These are phyloP conservation scores for Rugonectria rugulosa DNA, from an alignment of 2,329 filamentous ascomycete genomes.

Conservation along the genomic window DNA sequence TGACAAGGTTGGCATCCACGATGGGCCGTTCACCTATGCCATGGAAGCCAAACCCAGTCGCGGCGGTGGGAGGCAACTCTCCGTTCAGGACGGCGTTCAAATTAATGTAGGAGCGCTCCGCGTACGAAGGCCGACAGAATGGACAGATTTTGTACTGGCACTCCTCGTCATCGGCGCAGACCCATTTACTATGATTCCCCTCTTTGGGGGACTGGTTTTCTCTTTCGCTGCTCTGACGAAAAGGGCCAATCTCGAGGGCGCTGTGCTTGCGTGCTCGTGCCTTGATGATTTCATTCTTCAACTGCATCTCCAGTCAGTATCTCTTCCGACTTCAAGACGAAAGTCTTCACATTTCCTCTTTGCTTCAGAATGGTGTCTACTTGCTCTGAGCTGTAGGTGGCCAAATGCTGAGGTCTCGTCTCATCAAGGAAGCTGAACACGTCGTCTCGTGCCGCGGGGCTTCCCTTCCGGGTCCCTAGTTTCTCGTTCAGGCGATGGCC, in stretches of 20 bases:
- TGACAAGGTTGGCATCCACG: constrained; percentile 48
- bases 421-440: constrained; percentile 56
- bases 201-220: constrained; percentile 21
- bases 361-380: constrained; percentile 57
- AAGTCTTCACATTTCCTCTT: constrained; percentile 52
- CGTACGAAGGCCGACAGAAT: constrained; percentile 53
- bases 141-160: constrained; percentile 62
- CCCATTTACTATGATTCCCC: constrained; percentile 47
- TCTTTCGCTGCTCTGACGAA: constrained; percentile 26
- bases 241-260: constrained; percentile 28
- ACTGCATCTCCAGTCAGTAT: constrained; percentile 16
- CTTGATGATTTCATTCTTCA: constrained; percentile 40
- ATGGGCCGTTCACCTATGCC: constrained; percentile 52
- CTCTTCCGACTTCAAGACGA: not conserved
- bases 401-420: constrained; percentile 50
- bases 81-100: constrained; percentile 58
- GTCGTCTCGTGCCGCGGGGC: constrained; percentile 51
- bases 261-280: constrained; percentile 37
- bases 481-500: constrained; percentile 42
- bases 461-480: constrained; percentile 47
- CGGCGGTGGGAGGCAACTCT: constrained; percentile 58
- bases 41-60: constrained; percentile 62
- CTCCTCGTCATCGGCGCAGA: constrained; percentile 47
- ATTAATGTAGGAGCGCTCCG: constrained; percentile 57
- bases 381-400: constrained; percentile 56